A percentile compares a stretch with the other conserved stretches of the same genome.
These are phyloP conservation scores for Mycena maculata DNA, from an alignment of 768 basidiomycete species.

Conservation along the genomic window DNA sequence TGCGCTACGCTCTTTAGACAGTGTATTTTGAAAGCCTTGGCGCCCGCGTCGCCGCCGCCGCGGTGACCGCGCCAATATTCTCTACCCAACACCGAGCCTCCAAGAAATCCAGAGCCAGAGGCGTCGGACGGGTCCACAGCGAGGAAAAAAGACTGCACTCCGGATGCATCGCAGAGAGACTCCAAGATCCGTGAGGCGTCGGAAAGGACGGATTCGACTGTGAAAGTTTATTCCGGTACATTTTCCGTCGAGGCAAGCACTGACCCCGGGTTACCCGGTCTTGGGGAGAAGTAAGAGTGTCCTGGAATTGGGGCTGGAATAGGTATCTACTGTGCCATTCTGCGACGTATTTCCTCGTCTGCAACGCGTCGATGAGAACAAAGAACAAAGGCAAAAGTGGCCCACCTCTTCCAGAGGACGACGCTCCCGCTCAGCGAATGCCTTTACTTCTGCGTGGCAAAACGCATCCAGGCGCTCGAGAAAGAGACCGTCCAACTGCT, in stretches of 20 bases:
- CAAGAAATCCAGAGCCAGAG: conserved; percentile 67
- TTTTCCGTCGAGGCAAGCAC: not conserved
- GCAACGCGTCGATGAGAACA: conserved; percentile 51
- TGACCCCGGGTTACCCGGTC: conserved; percentile 34
- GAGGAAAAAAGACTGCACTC: conserved; percentile 71
- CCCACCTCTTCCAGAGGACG: conserved; percentile 70
- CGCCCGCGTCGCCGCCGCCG: conserved; percentile 68
- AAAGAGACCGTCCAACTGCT: conserved; percentile 63
- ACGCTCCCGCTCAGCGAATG: conserved; percentile 71
- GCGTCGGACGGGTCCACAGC: conserved; percentile 65
- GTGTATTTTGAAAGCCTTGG: conserved; percentile 63
- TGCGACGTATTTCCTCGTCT: conserved; percentile 57
- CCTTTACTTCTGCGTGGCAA: conserved; percentile 63
- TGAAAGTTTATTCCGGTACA: conserved; percentile 9
- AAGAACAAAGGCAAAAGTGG: conserved; percentile 41
- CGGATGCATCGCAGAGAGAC: conserved; percentile 59
- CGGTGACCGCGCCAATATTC: conserved; percentile 76
- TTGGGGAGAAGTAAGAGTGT: conserved; percentile 21
- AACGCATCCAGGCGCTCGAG: conserved; percentile 73
- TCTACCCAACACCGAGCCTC: conserved; percentile 68
- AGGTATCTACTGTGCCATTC: conserved; percentile 73
- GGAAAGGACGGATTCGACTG: conserved; percentile 61
- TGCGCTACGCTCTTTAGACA: conserved; percentile 47
- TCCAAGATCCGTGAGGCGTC: conserved; percentile 67
- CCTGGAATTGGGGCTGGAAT: conserved; percentile 47